These are phyloP conservation scores for Onygenales sp. DNA, from an alignment of 2,329 filamentous ascomycete genomes.

Conservation along the genomic window DNA sequence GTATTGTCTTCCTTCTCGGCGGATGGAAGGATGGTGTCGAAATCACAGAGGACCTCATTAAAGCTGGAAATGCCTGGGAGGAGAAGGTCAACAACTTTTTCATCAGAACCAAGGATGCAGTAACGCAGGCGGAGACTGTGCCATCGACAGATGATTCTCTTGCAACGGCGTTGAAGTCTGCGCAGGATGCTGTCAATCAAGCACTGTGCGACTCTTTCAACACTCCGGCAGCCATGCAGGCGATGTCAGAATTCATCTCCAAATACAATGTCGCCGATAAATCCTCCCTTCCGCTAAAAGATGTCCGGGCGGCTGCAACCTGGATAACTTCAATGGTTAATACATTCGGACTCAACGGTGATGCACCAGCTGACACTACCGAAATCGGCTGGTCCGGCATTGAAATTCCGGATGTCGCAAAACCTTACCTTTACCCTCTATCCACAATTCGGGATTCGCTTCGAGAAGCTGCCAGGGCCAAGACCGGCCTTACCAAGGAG, in stretches of 20 bases:
- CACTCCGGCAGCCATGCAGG: conserved; percentile 67
- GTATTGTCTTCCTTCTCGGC: conserved; percentile 79
- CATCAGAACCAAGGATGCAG: conserved; percentile 45
- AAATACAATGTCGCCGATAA: conserved; percentile 56
- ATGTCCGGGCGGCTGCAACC: conserved; percentile 50
- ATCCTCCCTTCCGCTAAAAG: conserved; percentile 35
- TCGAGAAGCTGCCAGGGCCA: conserved; percentile 45
- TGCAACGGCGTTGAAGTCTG: conserved; percentile 39
- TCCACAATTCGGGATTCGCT: conserved; percentile 49
- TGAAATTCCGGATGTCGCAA: conserved; percentile 50
- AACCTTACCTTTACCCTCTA: conserved; percentile 52
- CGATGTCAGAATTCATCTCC: conserved; percentile 68
- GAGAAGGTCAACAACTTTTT: conserved; percentile 65
- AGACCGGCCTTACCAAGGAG: conserved; percentile 31
- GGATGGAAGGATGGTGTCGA: conserved; percentile 88
- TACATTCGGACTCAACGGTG: conserved; percentile 63
- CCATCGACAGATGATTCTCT: conserved; percentile 33
- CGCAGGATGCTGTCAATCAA: conserved; percentile 49
- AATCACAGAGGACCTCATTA: conserved; percentile 73
- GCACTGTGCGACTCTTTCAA: conserved; percentile 80
- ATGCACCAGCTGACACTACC: conserved; percentile 23
- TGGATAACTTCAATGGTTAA: conserved; percentile 79
- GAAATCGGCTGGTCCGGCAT: conserved; percentile 57
- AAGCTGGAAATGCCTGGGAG: conserved; percentile 69
- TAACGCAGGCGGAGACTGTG: conserved; percentile 17